Percentiles rank a stretch among this genome's conserved stretches.
phyloP scores from a whole-genome alignment of 345 rosid genomes.

The Eucalyptus pauciflora region DNA sequence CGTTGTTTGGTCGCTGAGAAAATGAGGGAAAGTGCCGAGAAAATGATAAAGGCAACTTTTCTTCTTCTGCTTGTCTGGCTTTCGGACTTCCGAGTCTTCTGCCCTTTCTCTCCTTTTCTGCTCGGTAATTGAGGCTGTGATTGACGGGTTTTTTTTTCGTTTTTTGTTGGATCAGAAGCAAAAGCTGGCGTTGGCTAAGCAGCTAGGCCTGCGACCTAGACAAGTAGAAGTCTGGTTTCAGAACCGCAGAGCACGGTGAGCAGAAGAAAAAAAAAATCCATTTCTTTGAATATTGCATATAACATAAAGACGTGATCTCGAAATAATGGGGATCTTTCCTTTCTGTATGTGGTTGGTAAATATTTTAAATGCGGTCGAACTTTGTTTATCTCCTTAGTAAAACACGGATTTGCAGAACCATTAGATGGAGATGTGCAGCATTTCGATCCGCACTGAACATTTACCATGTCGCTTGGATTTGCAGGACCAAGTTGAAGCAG shows the following conservation, averaged over 20 bases:
- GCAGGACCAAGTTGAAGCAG: conserved; percentile 96
- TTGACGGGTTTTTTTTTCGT: not conserved
- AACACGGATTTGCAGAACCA: not conserved
- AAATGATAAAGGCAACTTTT: not conserved
- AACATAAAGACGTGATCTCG: not conserved
- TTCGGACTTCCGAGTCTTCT: not conserved
- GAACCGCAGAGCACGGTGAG: conserved; percentile 95
- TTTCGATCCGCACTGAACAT: not conserved
- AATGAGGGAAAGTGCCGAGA: not conserved
- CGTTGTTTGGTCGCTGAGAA: not conserved
- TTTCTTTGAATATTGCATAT: not conserved
- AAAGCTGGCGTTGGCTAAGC: conserved; percentile 77
- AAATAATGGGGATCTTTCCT: not conserved
- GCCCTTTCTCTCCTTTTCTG: not conserved
- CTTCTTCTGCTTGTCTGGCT: not conserved
- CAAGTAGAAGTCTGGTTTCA: conserved; percentile 99
- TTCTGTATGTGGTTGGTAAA: not conserved
- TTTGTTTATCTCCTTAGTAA: not conserved
- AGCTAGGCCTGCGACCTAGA: conserved; percentile 72
- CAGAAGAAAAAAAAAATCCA: not conserved
- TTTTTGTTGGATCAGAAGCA: conserved; percentile 51
- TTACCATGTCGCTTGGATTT: not conserved
- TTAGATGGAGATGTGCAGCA: not conserved
- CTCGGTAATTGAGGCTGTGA: not conserved
- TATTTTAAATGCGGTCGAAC: not conserved